A percentile compares a stretch with the other conserved stretches of the same genome.
These are phyloP conservation scores for Pseudopithomyces maydicus DNA, from an alignment of 2,329 filamentous ascomycete species.

Conservation along the genomic window DNA sequence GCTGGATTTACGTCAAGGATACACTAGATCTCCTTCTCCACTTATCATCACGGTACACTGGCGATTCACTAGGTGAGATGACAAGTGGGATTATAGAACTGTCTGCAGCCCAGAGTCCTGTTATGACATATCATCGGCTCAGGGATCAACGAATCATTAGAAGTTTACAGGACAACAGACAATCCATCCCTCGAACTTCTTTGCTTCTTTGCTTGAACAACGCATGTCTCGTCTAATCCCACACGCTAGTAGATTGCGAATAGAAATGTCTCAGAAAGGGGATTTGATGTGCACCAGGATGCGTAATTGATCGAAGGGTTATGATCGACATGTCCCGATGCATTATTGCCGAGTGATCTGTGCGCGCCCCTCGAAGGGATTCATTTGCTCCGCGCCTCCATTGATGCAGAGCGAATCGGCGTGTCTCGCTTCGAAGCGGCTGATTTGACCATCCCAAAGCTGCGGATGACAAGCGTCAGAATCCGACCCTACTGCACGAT, in stretches of 20 bases:
- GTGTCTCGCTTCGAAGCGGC: neutral
- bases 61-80: neutral
- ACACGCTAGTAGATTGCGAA: neutral
- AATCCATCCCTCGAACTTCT: too few species aligned
- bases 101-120: neutral
- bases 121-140: neutral
- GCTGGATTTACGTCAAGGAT: slow-evolving; percentile 8
- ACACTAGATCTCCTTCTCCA: slow-evolving; percentile 8
- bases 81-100: neutral
- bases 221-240: too few species aligned
- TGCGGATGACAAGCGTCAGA: neutral
- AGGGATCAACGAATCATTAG: too few species aligned
- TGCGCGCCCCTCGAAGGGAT: neutral
- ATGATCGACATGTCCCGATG: neutral
- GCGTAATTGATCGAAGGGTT: slow-evolving; percentile 1
- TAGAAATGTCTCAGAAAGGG: neutral
- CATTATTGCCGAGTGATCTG: neutral
- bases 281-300: slow-evolving; percentile 8
- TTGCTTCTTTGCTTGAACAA: too few species aligned
- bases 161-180: too few species aligned
- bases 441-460: neutral
- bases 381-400: too few species aligned
- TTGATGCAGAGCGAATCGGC: neutral
- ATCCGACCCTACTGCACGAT: neutral
- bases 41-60: neutral